phyloP scores from a whole-genome alignment of 257 asterid species.

The Fraxinus cuspidata region DNA sequence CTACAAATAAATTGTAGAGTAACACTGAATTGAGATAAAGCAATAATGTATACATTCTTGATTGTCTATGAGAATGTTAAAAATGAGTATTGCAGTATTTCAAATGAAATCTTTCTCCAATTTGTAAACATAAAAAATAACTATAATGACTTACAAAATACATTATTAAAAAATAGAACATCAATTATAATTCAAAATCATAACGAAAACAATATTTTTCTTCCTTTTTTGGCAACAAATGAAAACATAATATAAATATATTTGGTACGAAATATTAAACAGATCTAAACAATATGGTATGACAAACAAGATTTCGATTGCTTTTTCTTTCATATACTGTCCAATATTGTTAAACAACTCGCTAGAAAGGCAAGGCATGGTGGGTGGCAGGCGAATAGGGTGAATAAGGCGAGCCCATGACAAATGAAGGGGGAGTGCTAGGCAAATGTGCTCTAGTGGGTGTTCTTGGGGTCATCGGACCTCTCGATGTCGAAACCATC shows the following conservation, averaged over 20 bases:
- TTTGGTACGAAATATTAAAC: background rate
- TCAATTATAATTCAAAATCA: background rate
- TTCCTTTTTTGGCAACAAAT: background rate
- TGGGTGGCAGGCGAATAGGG: conserved; percentile 40
- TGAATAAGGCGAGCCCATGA: conserved; percentile 54
- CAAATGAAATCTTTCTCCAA: no score
- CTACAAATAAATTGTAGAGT: no score
- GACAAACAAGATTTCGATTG: no score
- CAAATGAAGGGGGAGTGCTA: conserved; percentile 47
- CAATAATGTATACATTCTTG: no score
- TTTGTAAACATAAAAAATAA: no score
- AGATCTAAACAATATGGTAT: no score
- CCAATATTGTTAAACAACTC: background rate
- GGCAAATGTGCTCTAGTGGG: conserved; percentile 18
- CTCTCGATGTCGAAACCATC: conserved; percentile 32
- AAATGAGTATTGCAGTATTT: no score
- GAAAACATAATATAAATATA: background rate
- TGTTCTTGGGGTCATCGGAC: conserved; percentile 23
- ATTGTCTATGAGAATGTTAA: no score
- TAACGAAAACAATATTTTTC: background rate
- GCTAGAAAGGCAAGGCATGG: conserved; percentile 61
- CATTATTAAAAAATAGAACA: background rate
- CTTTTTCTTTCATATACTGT: background rate
- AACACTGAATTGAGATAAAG: no score
- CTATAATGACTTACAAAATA: no score